Evolutionary conservation across 2,329 filamentous ascomycete species (phyloP).

Genomic region (Diaporthe ampelina): DNA sequence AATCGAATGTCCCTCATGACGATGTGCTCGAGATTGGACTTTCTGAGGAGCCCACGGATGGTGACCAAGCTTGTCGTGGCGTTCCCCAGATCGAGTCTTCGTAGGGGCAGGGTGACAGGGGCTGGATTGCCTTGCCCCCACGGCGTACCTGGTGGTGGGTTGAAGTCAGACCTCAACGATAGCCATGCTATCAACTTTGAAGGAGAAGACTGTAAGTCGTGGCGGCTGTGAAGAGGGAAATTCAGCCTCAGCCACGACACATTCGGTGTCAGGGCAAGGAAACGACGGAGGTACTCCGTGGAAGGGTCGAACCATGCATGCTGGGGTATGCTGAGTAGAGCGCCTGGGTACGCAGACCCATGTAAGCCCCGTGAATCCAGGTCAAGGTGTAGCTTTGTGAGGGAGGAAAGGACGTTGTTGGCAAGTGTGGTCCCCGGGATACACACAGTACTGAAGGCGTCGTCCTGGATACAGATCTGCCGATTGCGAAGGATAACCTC

Average conservation of each 20-base stretch:
- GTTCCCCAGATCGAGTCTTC: slow-evolving; percentile 31
- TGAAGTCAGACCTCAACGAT: slow-evolving; percentile 42
- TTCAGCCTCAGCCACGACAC: slow-evolving; percentile 69
- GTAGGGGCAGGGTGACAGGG: slow-evolving; percentile 32
- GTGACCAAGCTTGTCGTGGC: not conserved
- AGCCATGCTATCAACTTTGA: slow-evolving; percentile 58
- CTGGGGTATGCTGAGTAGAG: not conserved
- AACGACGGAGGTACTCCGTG: slow-evolving; percentile 49
- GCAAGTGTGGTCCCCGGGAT: slow-evolving; percentile 53
- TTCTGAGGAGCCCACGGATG: slow-evolving; percentile 12
- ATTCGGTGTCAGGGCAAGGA: slow-evolving; percentile 57
- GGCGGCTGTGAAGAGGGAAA: slow-evolving; percentile 48
- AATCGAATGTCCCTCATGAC: not conserved
- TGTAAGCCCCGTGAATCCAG: slow-evolving; percentile 37
- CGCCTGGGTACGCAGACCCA: too few species aligned
- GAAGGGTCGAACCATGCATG: slow-evolving; percentile 35
- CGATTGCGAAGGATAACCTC: slow-evolving; percentile 60
- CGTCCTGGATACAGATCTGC: slow-evolving; percentile 51
- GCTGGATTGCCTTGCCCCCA: slow-evolving; percentile 32
- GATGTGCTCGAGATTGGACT: slow-evolving; percentile 23
- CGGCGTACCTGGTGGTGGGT: not conserved
- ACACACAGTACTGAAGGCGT: slow-evolving; percentile 61
- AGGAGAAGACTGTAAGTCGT: not conserved
- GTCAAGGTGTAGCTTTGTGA: slow-evolving; percentile 61
- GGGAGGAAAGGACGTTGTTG: slow-evolving; percentile 58